Evolutionary conservation across 164 flowering plant genomes (phyloP).

Genomic region (Warburgia ugandensis): DNA sequence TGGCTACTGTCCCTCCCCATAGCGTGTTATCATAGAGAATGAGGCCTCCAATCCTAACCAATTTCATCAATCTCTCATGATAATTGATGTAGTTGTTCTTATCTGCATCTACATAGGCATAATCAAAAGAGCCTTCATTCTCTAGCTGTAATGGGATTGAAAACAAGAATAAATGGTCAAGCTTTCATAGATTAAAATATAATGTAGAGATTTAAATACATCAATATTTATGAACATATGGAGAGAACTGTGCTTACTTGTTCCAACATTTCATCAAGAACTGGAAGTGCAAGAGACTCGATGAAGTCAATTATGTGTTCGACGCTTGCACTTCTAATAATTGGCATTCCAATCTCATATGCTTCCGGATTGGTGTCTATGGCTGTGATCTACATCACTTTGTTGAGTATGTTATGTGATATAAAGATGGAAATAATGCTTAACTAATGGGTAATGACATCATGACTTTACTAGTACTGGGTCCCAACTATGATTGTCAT

Average conservation of each 20-base stretch:
- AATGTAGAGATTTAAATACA: no score
- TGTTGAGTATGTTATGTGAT: no score
- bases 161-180: no score
- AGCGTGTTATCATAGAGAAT: conserved; percentile 14
- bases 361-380: conserved; percentile 22
- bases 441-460: no score
- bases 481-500: no score
- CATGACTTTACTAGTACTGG: no score
- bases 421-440: no score
- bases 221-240: no score
- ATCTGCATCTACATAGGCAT: conserved; percentile 13
- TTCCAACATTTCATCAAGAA: conserved; percentile 12
- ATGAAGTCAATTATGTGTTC: conserved; percentile 21
- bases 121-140: conserved; percentile 6
- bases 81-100: conserved; percentile 8
- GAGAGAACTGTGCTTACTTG: no score
- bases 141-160: conserved; percentile 1
- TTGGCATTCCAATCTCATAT: conserved; percentile 17
- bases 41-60: conserved; percentile 13
- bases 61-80: conserved; percentile 7
- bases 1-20: conserved; percentile 7
- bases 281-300: conserved; percentile 5
- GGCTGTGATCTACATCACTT: no score
- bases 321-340: conserved; percentile 15
- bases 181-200: no score